Evolutionary conservation across 495 filamentous ascomycete genomes (phyloP).

Genomic region (Penicillium samsonianum): DNA sequence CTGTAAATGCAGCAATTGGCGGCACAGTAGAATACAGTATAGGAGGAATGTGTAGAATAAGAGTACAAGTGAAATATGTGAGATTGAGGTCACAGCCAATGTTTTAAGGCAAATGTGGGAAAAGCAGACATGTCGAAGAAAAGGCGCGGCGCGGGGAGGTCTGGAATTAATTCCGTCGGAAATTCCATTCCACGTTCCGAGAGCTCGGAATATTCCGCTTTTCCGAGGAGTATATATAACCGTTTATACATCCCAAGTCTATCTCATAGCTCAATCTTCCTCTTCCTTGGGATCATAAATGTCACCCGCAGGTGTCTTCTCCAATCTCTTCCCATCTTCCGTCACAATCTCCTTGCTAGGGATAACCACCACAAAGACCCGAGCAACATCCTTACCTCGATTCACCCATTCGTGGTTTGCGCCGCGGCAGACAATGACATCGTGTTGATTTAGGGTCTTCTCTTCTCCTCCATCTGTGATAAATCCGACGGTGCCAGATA

Average conservation of each 20-base stretch:
- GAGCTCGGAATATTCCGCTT: slow-evolving; percentile 3
- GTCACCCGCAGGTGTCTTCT: slow-evolving; percentile 26
- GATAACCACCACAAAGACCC: slow-evolving; percentile 26
- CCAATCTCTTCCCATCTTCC: slow-evolving; percentile 20
- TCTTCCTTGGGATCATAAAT: slow-evolving; percentile 28
- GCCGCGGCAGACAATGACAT: slow-evolving; percentile 30
- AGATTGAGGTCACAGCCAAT: background rate
- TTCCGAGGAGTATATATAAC: slow-evolving; percentile 2
- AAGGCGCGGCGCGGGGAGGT: slow-evolving; percentile 10
- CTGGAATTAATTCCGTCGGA: slow-evolving; percentile 13
- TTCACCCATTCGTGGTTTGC: slow-evolving; percentile 35
- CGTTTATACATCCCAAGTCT: background rate
- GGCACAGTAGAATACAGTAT: background rate
- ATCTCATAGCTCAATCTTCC: slow-evolving; percentile 13
- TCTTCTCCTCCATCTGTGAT: slow-evolving; percentile 28
- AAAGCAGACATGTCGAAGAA: background rate
- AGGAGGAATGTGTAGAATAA: background rate
- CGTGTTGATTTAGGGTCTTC: slow-evolving; percentile 27
- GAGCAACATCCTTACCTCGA: slow-evolving; percentile 23
- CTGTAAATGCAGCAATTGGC: background rate
- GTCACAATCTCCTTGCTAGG: slow-evolving; percentile 26
- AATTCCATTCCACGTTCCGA: background rate
- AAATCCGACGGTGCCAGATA: slow-evolving; percentile 25
- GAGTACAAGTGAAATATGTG: background rate
- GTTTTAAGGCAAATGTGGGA: background rate